Conservation (phyloP, 306 rosid genomes). For the Abrus precatorius region DNA sequence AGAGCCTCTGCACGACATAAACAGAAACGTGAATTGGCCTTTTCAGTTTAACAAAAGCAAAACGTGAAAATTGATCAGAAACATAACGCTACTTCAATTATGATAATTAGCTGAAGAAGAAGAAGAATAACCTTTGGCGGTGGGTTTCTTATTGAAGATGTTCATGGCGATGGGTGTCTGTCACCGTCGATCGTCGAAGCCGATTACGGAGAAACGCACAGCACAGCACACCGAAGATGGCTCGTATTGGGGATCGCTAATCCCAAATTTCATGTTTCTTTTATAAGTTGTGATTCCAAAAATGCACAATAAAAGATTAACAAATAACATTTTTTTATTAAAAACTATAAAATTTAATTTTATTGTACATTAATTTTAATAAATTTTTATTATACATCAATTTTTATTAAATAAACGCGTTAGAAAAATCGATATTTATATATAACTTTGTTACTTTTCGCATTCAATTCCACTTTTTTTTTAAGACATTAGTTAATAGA, state of each 20-base stretch:
- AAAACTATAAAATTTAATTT: too few species aligned
- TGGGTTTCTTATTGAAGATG: constrained; percentile 91
- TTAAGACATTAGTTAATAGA: not conserved
- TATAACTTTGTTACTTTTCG: not conserved
- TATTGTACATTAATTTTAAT: too few species aligned
- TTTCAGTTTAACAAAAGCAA: not conserved
- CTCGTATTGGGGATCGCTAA: too few species aligned
- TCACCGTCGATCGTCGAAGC: not conserved
- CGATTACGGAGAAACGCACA: not conserved
- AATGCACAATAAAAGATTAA: too few species aligned
- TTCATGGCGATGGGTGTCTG: constrained; percentile 65
- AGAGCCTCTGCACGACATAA: constrained; percentile 80
- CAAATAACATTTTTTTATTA: too few species aligned
- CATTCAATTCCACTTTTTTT: not conserved
- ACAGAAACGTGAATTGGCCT: constrained; percentile 12
- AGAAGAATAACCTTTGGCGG: constrained; percentile 78
- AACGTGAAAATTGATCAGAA: constrained; percentile 18
- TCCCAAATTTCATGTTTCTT: not conserved
- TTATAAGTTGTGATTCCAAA: too few species aligned
- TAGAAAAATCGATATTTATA: not conserved
- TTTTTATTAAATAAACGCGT: too few species aligned
- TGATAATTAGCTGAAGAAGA: not conserved
- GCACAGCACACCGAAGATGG: not conserved
- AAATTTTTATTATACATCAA: too few species aligned
- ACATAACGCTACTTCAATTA: not conserved